These are phyloP conservation scores for Luzula sylvatica DNA, from an alignment of 176 grass and related monocot genomes.

Conservation along the genomic window DNA sequence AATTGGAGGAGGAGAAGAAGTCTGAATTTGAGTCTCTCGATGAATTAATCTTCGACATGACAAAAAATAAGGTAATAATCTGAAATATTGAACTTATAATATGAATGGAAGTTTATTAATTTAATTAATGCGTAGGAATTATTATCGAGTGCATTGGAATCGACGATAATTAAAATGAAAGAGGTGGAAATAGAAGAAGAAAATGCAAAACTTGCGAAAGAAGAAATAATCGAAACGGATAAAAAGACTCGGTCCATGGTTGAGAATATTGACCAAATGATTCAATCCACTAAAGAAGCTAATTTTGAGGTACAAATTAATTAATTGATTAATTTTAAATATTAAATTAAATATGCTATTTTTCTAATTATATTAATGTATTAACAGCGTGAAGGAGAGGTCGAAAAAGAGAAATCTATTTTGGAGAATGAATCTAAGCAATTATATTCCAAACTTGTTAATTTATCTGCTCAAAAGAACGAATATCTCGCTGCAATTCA, in stretches of 20 bases:
- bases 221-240: conserved; percentile 33
- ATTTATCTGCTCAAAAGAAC: conserved; percentile 38
- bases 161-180: conserved; percentile 35
- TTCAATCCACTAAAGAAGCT: conserved; percentile 29
- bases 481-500: conserved; percentile 27
- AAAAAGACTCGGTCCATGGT: conserved; percentile 27
- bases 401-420: conserved; percentile 29
- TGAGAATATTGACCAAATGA: conserved; percentile 28
- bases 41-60: conserved; percentile 27
- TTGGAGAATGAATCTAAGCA: conserved; percentile 32
- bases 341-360: too few species aligned
- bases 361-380: conserved; percentile 17
- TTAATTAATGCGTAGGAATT: conserved; percentile 25
- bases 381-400: conserved; percentile 32
- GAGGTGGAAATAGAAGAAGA: conserved; percentile 48
- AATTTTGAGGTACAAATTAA: conserved; percentile 37
- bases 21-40: conserved; percentile 22
- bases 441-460: conserved; percentile 31
- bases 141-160: conserved; percentile 37
- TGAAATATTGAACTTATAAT: background rate
- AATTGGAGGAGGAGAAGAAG: background rate
- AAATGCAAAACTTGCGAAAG: conserved; percentile 32
- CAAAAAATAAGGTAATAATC: conserved; percentile 36
- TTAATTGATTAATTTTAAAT: background rate
- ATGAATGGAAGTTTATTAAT: background rate